Evolutionary conservation across 495 filamentous ascomycete species (phyloP), one percentile per base, ranked within the genome.

Genomic region (Sordaria brevicollis): DNA sequence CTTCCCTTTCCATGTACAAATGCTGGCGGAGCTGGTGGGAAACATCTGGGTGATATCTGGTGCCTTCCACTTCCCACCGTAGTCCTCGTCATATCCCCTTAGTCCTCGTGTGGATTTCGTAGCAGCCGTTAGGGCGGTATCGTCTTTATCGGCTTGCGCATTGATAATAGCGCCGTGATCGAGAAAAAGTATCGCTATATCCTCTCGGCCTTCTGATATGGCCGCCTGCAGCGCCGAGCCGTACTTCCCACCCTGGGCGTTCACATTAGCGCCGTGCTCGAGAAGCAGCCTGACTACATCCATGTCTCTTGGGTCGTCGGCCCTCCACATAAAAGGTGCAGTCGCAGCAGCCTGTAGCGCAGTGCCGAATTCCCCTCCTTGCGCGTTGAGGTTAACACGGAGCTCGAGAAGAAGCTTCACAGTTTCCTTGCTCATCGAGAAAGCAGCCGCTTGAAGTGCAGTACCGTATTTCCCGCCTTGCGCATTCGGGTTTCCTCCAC

Each of bases 201-300:
- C 54, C 21, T 72, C 31, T 39, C 75, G 37, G 19, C 76, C 76
- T 31, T 0, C 17, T 65, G 17, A 65, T 15, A 69, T 70, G 39
- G 75, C 76, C 5, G 70, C 70, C 43, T 73, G 70, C 7, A 79
- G 67, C 19, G 75, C 71, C 34, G 68, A 75, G 36, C 74, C 74
- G 35, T 70, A 69, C 2, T 67, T 3, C 36, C 76, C 74, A 36
- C 72, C 74, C 49, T 74, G 67, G 13, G 69, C 70, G 68, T 75
- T 76, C 34, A 76, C 68, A 54, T 79, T 65, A 19, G 77, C 77
- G 65, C 71, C 71, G 13, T 65, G 67, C 35, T 73, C 25, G 13
- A 54, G 65, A 65, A 35, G 65, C 54, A 65, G 41, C 43, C 65
- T 39, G 68, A 67, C 65, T 7, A 37, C 49, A n/a, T n/a, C n/a